Base-by-base conservation (phyloP, 371 early-diverging fungal genomes). In the Umbelopsis sp. region DNA sequence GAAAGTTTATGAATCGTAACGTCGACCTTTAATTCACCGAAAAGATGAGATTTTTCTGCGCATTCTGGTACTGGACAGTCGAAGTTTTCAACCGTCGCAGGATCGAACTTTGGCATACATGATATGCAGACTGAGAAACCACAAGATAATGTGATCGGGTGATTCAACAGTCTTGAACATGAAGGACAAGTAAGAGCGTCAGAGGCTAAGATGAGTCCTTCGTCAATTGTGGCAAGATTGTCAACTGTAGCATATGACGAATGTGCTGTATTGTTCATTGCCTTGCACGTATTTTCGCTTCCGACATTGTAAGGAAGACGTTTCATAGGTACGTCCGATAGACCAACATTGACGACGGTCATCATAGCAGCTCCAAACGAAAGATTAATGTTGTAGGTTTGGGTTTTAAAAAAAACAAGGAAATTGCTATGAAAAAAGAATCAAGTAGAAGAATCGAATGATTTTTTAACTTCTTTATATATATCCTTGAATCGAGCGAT, bases 101-200 rank as follows among this genome's bases (percentile, higher is more conserved):
- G 64, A 20, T 64, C 25, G 29, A 64, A 64, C 20, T 44, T n/a
- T 44, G 64, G 64, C 46, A 64, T 32, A 41, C 76, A 76, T 2
- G 45, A 7, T n/a, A 68, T 74, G 63, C 76, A 76, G 52, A 72
- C 50, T 3, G 71, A 63, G 66, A 74, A 74, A 18, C 76, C 76
- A 16, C 76, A 76, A 1, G 76, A 74, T 5, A 76, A 68, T 9
- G 74, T 76, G 41, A 76, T 46, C 1, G 76, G 76, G 20, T 65
- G 45, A 64, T 24, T 22, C 12, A 64, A 29, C 11, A 46, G 45
- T 29, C 10, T 45, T 10, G 45, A 46, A 41, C 64, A 64, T 25
- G n/a, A 35, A 29, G 64, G 45, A 44, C 64, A 64, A 8, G 32
- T n/a, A 0, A 64, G 9, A 5, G 57, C 57, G 7, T 57, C 57